phyloP scores from a whole-genome alignment of 2,329 filamentous ascomycete species.

The Aureobasidium sp. region DNA sequence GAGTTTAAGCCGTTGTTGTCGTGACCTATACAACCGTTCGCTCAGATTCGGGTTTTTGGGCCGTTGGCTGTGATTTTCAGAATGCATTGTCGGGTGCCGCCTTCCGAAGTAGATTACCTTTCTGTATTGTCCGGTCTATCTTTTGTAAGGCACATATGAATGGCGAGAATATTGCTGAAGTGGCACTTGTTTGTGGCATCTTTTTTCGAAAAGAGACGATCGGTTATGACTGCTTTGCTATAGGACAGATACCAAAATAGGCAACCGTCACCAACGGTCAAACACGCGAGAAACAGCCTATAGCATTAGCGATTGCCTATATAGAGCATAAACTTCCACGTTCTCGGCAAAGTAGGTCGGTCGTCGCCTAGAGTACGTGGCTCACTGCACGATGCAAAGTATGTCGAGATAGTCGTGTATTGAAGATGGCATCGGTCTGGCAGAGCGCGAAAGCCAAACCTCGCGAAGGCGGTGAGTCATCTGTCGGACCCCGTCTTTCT shows the following conservation, averaged over 20 bases:
- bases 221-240: background rate
- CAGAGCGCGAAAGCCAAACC: background rate
- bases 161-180: no score
- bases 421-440: background rate
- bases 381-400: background rate
- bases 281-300: background rate
- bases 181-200: background rate
- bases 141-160: no score
- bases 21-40: slow-evolving; percentile 3
- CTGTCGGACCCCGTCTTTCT: background rate
- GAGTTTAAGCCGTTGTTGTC: background rate
- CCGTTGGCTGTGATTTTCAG: background rate
- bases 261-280: background rate
- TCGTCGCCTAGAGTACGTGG: background rate
- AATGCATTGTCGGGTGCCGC: background rate
- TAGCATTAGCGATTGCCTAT: background rate
- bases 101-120: background rate
- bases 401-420: background rate
- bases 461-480: background rate
- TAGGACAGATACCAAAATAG: background rate
- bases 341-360: background rate
- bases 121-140: background rate
- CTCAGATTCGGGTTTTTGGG: background rate
- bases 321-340: background rate
- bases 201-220: background rate